A percentile compares a stretch with the other conserved stretches of the same genome.
Evolutionary conservation across 176 grass and related monocot species (phyloP).

Genomic region (Tillandsia leiboldiana): DNA sequence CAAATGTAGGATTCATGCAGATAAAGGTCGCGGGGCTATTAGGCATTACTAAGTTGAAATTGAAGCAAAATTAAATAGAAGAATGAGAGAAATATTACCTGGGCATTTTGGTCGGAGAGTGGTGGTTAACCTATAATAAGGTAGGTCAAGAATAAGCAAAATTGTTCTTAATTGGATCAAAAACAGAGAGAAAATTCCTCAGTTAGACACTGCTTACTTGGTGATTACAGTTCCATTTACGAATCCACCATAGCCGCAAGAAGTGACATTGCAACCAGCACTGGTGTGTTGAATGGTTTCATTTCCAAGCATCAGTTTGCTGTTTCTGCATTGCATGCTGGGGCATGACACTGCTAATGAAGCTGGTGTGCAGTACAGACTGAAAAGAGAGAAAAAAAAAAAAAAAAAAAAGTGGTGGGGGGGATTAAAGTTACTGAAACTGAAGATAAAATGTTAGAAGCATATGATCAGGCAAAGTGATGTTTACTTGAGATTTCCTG

Average conservation of each 20-base stretch:
- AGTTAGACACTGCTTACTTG: conserved; percentile 36
- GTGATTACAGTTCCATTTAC: conserved; percentile 69
- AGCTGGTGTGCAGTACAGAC: conserved; percentile 83
- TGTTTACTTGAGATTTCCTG: conserved; percentile 70
- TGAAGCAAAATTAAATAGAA: background rate
- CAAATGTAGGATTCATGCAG: too few species aligned
- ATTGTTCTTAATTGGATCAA: background rate
- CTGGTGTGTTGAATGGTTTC: conserved; percentile 34
- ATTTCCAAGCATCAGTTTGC: conserved; percentile 79
- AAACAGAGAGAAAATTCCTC: background rate
- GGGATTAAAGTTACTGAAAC: background rate
- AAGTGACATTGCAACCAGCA: conserved; percentile 82
- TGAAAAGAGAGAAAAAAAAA: conserved; percentile 11
- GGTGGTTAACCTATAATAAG: conserved; percentile 32
- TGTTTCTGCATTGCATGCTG: conserved; percentile 78
- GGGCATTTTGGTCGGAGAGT: conserved; percentile 67
- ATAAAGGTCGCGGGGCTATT: too few species aligned
- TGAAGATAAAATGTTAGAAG: conserved; percentile 6
- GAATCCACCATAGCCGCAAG: conserved; percentile 77
- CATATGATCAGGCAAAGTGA: background rate
- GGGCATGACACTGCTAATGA: conserved; percentile 59
- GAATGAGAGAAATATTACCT: conserved; percentile 41
- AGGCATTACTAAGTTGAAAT: too few species aligned
- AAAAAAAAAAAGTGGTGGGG: too few species aligned
- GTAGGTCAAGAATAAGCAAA: too few species aligned